Conservation (phyloP, 306 rosid genomes). For the Fagus crenata region DNA sequence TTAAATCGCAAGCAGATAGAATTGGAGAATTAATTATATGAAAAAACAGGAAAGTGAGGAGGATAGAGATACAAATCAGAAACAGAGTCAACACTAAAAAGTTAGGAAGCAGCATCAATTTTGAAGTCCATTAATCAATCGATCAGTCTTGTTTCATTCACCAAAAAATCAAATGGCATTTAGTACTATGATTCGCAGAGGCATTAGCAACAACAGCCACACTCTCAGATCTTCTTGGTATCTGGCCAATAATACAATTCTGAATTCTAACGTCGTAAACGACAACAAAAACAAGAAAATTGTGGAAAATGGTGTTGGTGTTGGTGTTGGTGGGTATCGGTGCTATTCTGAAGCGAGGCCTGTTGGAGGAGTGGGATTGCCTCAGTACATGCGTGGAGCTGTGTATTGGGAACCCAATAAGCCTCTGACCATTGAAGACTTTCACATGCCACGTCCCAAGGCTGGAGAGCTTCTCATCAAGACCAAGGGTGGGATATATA, state of each 20-base stretch:
- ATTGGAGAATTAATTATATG: too few relatives aligned
- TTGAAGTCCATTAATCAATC: too few relatives aligned
- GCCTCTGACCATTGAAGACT: constrained; percentile 81
- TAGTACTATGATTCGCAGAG: background rate
- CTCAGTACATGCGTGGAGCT: constrained; percentile 82
- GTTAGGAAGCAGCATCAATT: too few relatives aligned
- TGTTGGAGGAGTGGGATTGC: constrained; percentile 42
- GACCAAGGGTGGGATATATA: constrained; percentile 56
- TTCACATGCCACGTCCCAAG: constrained; percentile 83
- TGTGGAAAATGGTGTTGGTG: background rate
- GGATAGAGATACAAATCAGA: too few relatives aligned
- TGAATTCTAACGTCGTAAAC: background rate
- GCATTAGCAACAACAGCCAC: background rate
- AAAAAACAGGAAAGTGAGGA: too few relatives aligned
- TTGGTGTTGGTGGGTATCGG: constrained; percentile 12
- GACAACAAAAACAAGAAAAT: background rate
- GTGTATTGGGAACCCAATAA: constrained; percentile 80
- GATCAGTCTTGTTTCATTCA: too few relatives aligned
- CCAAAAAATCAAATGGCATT: background rate
- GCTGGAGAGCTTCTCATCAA: constrained; percentile 84
- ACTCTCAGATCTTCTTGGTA: background rate
- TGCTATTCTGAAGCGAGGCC: constrained; percentile 31
- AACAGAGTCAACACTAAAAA: too few relatives aligned
- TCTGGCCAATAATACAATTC: background rate
- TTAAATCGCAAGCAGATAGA: too few relatives aligned